A percentile compares a stretch with the other conserved stretches of the same genome.
Evolutionary conservation across 495 filamentous ascomycete genomes (phyloP).

Genomic region (Xylaria longipes): DNA sequence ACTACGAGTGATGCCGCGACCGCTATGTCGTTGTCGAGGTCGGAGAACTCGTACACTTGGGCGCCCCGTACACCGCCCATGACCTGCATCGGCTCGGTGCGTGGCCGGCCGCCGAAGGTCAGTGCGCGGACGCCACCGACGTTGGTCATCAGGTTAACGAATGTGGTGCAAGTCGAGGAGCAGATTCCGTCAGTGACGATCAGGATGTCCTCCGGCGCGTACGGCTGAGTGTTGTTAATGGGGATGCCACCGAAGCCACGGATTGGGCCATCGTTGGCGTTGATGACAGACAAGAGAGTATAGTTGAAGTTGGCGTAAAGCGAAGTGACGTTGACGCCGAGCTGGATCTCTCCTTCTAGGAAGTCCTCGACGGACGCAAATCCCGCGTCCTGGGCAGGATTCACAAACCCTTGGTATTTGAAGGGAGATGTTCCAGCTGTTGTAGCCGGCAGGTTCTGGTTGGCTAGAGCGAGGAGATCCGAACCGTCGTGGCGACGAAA

Average conservation of each 20-base stretch:
- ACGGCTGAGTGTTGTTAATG: slow-evolving; percentile 20
- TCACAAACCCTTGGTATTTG: neutral
- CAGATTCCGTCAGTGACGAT: slow-evolving; percentile 66
- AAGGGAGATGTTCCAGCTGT: neutral
- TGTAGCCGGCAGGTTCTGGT: neutral
- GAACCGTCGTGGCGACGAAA: slow-evolving; percentile 15
- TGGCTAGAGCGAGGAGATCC: neutral
- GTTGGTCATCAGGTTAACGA: slow-evolving; percentile 63
- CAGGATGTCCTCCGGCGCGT: slow-evolving; percentile 45
- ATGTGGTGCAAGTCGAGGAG: slow-evolving; percentile 66
- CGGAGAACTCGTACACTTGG: slow-evolving; percentile 28
- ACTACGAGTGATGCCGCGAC: slow-evolving; percentile 7
- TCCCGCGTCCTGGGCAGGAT: slow-evolving; percentile 2
- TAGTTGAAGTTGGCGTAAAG: slow-evolving; percentile 18
- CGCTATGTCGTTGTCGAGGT: slow-evolving; percentile 29
- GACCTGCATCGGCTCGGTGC: slow-evolving; percentile 60
- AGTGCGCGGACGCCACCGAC: slow-evolving; percentile 63
- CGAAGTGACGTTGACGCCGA: slow-evolving; percentile 14
- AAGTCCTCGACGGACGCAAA: slow-evolving; percentile 11
- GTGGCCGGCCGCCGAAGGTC: slow-evolving; percentile 63
- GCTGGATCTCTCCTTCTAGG: neutral
- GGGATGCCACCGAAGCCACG: slow-evolving; percentile 5
- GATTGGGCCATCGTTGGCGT: neutral
- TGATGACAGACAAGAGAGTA: slow-evolving; percentile 6
- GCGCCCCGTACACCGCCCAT: slow-evolving; percentile 64